Percentiles rank a stretch among this genome's conserved stretches.
These are phyloP conservation scores for Gastroboletus turbinatus DNA, from an alignment of 1,284 basidiomycete species.

Conservation along the genomic window DNA sequence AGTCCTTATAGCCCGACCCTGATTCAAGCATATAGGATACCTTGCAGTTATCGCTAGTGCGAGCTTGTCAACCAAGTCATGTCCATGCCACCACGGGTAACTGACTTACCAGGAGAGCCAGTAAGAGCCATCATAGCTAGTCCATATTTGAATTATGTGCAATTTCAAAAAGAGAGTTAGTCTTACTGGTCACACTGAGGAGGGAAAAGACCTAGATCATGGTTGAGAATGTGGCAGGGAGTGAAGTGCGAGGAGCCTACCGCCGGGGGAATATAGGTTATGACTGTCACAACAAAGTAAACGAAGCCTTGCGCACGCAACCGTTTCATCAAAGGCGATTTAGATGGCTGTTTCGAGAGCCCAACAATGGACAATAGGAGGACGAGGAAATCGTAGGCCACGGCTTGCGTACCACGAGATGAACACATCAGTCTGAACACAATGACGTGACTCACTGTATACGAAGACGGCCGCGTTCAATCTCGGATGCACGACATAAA, in stretches of 20 bases:
- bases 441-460: conserved; percentile 15
- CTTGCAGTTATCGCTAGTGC: conserved; percentile 11
- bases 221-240: not conserved
- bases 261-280: conserved; percentile 16
- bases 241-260: not conserved
- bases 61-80: not conserved
- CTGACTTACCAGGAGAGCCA: conserved; percentile 5
- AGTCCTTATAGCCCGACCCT: not conserved
- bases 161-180: not conserved
- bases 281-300: conserved; percentile 18
- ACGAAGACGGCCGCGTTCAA: conserved; percentile 11
- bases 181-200: not conserved
- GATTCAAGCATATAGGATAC: not conserved
- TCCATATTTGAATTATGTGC: not conserved
- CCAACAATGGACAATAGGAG: conserved; percentile 19
- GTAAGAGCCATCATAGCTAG: conserved; percentile 6
- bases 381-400: conserved; percentile 20
- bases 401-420: conserved; percentile 6
- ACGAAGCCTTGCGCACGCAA: conserved; percentile 19
- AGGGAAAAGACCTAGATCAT: conserved; percentile 14
- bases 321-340: conserved; percentile 16
- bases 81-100: not conserved
- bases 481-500: not conserved
- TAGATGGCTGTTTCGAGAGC: conserved; percentile 12
- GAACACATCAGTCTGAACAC: not conserved